Evolutionary conservation across 2,329 filamentous ascomycete genomes (phyloP).

Genomic region (Talaromyces pinophilus): DNA sequence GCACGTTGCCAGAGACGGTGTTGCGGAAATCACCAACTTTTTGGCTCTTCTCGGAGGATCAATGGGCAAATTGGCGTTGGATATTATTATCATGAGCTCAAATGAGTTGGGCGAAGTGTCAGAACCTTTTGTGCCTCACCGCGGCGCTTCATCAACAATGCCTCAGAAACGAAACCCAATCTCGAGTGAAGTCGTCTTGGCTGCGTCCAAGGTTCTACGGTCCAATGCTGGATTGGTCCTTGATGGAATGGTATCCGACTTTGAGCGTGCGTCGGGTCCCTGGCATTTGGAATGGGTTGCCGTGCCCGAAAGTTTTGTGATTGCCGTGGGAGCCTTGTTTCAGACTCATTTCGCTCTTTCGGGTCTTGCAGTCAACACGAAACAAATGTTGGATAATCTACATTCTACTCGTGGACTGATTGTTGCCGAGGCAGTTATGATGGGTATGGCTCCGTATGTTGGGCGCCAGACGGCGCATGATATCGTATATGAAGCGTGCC

Average conservation of each 20-base stretch:
- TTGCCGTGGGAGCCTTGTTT: slow-evolving; percentile 54
- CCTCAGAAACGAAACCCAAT: slow-evolving; percentile 63
- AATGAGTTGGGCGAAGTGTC: slow-evolving; percentile 58
- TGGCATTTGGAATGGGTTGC: slow-evolving; percentile 63
- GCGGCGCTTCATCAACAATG: slow-evolving; percentile 59
- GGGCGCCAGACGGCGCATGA: slow-evolving; percentile 58
- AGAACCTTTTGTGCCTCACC: slow-evolving; percentile 58
- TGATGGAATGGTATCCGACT: slow-evolving; percentile 60
- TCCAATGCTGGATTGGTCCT: slow-evolving; percentile 56
- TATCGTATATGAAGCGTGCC: slow-evolving; percentile 58
- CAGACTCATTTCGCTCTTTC: slow-evolving; percentile 58
- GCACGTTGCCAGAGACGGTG: slow-evolving; percentile 58
- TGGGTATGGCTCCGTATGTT: slow-evolving; percentile 56
- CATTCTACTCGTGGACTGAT: slow-evolving; percentile 56
- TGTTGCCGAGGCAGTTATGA: slow-evolving; percentile 63
- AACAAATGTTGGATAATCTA: slow-evolving; percentile 55
- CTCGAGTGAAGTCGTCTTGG: slow-evolving; percentile 58
- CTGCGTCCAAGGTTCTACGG: slow-evolving; percentile 56
- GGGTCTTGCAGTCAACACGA: slow-evolving; percentile 54
- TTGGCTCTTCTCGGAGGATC: slow-evolving; percentile 57
- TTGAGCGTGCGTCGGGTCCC: slow-evolving; percentile 59
- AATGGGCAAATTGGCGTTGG: slow-evolving; percentile 58
- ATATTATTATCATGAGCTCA: slow-evolving; percentile 60
- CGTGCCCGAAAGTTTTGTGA: slow-evolving; percentile 56
- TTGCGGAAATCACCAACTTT: slow-evolving; percentile 57